A percentile compares a stretch with the other conserved stretches of the same genome.
These are phyloP conservation scores for Penicillium cataractarum DNA, from an alignment of 495 filamentous ascomycete genomes.

Conservation along the genomic window DNA sequence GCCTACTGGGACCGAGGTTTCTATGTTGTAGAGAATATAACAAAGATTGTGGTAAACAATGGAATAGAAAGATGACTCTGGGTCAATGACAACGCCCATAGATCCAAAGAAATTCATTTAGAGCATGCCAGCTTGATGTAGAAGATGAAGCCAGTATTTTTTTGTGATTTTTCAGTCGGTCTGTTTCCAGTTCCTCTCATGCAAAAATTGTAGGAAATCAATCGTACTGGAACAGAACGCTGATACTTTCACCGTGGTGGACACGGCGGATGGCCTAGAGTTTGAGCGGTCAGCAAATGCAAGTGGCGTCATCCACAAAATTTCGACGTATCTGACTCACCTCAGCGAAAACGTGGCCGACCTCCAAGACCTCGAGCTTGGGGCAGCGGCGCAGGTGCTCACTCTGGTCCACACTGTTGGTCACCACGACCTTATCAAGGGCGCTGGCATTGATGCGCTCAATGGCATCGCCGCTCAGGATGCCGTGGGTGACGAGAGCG, in stretches of 20 bases:
- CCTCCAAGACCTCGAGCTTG: conserved; percentile 91
- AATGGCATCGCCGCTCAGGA: conserved; percentile 92
- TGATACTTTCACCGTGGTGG: conserved; percentile 97
- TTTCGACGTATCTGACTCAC: conserved; percentile 41
- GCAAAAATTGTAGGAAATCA: conserved; percentile 29
- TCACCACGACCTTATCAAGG: conserved; percentile 89
- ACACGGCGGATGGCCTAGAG: conserved; percentile 88
- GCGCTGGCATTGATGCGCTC: conserved; percentile 89
- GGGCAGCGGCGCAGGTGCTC: conserved; percentile 73
- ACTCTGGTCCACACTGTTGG: conserved; percentile 91
- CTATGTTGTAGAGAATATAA: conserved; percentile 24
- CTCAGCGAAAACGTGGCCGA: conserved; percentile 93
- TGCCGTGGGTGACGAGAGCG: conserved; percentile 90
- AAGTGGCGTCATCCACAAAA: conserved; percentile 5
- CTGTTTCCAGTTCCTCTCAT: neutral
- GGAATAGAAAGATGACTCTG: conserved; percentile 21
- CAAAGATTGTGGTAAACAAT: neutral
- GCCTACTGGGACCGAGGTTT: conserved; percentile 27
- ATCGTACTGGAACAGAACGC: conserved; percentile 92
- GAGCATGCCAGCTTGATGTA: conserved; percentile 12
- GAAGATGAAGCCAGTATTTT: conserved; percentile 11
- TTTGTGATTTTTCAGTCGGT: neutral
- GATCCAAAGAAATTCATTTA: conserved; percentile 28
- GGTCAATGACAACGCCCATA: conserved; percentile 22
- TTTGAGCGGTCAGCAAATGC: conserved; percentile 23